Evolutionary conservation across 2,329 filamentous ascomycete species (phyloP).

Genomic region (Colletotrichum sp.): DNA sequence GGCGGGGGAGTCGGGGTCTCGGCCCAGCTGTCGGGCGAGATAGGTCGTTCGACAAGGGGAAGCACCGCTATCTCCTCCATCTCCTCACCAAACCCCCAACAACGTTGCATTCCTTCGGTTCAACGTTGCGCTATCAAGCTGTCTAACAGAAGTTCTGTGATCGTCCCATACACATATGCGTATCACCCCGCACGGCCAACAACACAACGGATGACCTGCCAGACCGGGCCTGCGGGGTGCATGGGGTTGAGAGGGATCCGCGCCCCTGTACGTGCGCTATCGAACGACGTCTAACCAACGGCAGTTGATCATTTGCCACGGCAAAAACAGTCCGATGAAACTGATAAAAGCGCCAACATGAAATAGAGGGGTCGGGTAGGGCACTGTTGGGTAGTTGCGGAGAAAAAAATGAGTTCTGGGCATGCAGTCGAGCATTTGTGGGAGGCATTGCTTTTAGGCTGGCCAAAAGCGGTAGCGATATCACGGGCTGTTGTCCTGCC

Average conservation of each 20-base stretch:
- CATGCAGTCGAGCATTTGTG: not conserved
- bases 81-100: not conserved
- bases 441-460: not conserved
- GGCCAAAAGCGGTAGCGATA: not conserved
- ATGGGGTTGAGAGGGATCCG: conserved; percentile 1
- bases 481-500: not conserved
- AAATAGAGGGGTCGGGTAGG: not conserved
- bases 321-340: not conserved
- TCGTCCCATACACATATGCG: not conserved
- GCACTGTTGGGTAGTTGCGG: not conserved
- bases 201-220: not conserved
- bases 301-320: conserved; percentile 6
- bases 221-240: conserved; percentile 12
- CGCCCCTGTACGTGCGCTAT: conserved; percentile 6
- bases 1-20: conserved; percentile 11
- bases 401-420: not conserved
- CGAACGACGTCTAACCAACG: not conserved
- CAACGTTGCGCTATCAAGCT: conserved; percentile 10
- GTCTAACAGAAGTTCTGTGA: not conserved
- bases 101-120: conserved; percentile 12
- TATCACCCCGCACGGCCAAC: conserved; percentile 6
- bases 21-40: conserved; percentile 13
- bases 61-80: not conserved
- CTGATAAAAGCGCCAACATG: not conserved
- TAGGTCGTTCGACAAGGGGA: not conserved